Evolutionary conservation across 768 basidiomycete species (phyloP), one percentile per base, ranked within the genome.

Genomic region (Mycena vulgaris): DNA sequence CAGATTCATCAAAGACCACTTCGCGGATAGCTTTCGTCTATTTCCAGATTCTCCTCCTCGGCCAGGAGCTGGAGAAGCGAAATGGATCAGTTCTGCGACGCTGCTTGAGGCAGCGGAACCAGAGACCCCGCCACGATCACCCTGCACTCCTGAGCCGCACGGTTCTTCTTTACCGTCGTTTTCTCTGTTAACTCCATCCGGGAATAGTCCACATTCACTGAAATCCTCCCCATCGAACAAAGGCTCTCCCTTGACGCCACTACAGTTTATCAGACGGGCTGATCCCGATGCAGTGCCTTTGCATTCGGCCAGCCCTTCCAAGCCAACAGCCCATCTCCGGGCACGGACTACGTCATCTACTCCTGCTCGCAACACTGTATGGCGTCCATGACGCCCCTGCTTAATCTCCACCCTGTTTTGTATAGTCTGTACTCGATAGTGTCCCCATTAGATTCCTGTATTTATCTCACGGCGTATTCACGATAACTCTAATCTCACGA

Each of bases 1-100:
- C 70, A 96, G 95, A 77, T 97, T 97, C 81, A 93, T 97, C 77
- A 89, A 90, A 75, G 90, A 90, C 66, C 95, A 96, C 78, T 95
- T 94, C 78, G 93, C 94, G 23, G 93, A 96, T 63, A 89, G 91
- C 71, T 93, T 95, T 80, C 88, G 93, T 65, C 80, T 95, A 42
- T 80, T 94, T 56, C 85, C 90, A 11, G 92, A 93, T 45, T 89
- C 91, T 49, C 90, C 89, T 14, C 88, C 87, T 23, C 85, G 81
- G 49, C 80, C 83, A 47, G 83, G 86, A 30, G 79, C 81, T 4
- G 85, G 84, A 63, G 92, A 92, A 69, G 92, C 95, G 75, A 92
- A 89, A 72, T 96, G 95, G 95, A 95, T 96, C 64, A 95, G 89
- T 74, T 92, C 95, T 27, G 82, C 91, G 3, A 92, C 90, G 5